Percentiles rank a stretch among this genome's conserved stretches.
These are phyloP conservation scores for Blastobotrys illinoisensis DNA, from an alignment of 1,139 yeast genomes.

Conservation along the genomic window DNA sequence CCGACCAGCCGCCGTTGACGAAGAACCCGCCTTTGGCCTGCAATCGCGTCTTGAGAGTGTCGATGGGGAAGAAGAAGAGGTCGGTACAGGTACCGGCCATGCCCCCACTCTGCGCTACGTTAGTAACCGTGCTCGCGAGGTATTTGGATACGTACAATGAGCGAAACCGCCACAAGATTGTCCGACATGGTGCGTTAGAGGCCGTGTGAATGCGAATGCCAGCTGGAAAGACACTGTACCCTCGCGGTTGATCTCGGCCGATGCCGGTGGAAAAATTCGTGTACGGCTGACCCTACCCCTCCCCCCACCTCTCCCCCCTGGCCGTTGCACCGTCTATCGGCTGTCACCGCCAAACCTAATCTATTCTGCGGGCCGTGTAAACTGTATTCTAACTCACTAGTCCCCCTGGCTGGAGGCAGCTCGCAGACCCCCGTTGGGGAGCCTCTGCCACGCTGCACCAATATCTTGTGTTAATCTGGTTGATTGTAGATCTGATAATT, in stretches of 20 bases:
- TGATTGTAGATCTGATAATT: too few species aligned
- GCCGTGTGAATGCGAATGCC: slow-evolving; percentile 11
- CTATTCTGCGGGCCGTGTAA: too few species aligned
- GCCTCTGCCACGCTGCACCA: too few species aligned
- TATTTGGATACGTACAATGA: slow-evolving; percentile 7
- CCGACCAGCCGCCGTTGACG: slow-evolving; percentile 85
- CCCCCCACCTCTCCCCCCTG: too few species aligned
- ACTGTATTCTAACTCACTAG: too few species aligned
- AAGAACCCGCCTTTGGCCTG: slow-evolving; percentile 96
- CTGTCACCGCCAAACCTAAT: not conserved
- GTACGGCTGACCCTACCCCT: not conserved
- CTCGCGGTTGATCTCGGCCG: not conserved
- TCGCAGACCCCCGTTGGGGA: too few species aligned
- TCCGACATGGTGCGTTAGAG: slow-evolving; percentile 15
- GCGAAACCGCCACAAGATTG: slow-evolving; percentile 9
- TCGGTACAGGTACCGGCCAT: slow-evolving; percentile 97
- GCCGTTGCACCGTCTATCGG: too few species aligned
- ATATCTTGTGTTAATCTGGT: too few species aligned
- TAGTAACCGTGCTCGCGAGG: not conserved
- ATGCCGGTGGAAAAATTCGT: not conserved
- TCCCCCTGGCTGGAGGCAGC: too few species aligned
- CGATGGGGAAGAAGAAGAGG: slow-evolving; percentile 90
- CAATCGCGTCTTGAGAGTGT: slow-evolving; percentile 84
- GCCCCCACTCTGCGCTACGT: slow-evolving; percentile 67
- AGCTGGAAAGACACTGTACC: not conserved